phyloP scores from a whole-genome alignment of 169 alveolate genomes.

The Eimeria necatrix region DNA sequence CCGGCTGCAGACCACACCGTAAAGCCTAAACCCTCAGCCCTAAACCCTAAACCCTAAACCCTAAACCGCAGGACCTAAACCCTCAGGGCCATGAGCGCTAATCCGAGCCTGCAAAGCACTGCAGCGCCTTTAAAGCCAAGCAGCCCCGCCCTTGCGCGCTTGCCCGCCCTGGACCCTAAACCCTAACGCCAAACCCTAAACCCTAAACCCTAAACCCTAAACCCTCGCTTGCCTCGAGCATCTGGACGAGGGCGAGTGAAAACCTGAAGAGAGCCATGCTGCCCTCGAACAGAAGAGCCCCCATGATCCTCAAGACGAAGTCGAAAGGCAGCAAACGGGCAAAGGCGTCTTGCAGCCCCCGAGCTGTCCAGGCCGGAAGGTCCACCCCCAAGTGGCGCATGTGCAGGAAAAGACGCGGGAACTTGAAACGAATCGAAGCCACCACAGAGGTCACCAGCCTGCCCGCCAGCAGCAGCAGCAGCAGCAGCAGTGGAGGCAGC shows the following conservation, averaged over 20 bases:
- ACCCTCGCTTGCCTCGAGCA: constrained; percentile 49
- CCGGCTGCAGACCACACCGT: constrained; percentile 30
- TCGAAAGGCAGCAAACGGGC: constrained; percentile 81
- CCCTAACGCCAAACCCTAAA: neutral
- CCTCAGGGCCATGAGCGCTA: neutral
- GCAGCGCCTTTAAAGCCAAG: neutral
- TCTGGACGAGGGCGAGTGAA: constrained; percentile 78
- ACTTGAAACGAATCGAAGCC: constrained; percentile 67
- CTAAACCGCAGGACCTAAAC: neutral
- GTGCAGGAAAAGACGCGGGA: constrained; percentile 71
- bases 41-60: neutral
- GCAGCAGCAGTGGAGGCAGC: neutral
- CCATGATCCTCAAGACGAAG: constrained; percentile 65
- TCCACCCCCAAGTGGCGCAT: constrained; percentile 78
- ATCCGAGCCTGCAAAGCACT: neutral
- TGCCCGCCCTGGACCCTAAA: neutral
- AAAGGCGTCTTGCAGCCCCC: constrained; percentile 81
- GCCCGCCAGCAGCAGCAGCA: constrained; percentile 1
- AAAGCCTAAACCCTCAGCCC: neutral
- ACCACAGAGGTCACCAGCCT: constrained; percentile 75
- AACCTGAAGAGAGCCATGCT: constrained; percentile 67
- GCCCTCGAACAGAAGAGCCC: constrained; percentile 78
- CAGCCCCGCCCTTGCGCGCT: neutral
- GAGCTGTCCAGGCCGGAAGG: constrained; percentile 80
- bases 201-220: neutral